phyloP scores from a whole-genome alignment of 1,139 yeast genomes.

The Hyphopichia fennica region DNA sequence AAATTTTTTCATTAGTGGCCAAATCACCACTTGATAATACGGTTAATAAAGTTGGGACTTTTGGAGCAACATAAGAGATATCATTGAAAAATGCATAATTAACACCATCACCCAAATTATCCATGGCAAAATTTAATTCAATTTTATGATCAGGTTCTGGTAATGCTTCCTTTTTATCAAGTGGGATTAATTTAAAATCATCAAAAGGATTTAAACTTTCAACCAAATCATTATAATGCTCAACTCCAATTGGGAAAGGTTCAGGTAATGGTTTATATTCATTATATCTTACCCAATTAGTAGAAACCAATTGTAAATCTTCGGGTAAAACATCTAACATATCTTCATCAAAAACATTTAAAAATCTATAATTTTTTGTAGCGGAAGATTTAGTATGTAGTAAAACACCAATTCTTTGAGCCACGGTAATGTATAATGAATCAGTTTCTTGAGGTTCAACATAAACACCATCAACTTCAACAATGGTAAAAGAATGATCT shows the following conservation, averaged over 20 bases:
- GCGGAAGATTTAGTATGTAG: constrained; percentile 65
- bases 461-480: constrained; percentile 80
- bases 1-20: constrained; percentile 44
- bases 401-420: constrained; percentile 77
- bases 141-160: constrained; percentile 70
- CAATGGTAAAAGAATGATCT: constrained; percentile 77
- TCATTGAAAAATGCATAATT: constrained; percentile 92
- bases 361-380: constrained; percentile 68
- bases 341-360: constrained; percentile 71
- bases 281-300: constrained; percentile 69
- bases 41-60: constrained; percentile 77
- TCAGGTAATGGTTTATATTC: constrained; percentile 43
- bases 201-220: constrained; percentile 54
- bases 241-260: constrained; percentile 12
- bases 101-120: constrained; percentile 75
- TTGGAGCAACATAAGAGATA: constrained; percentile 72
- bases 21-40: constrained; percentile 64
- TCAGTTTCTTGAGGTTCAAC: constrained; percentile 65
- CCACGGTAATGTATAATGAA: constrained; percentile 65
- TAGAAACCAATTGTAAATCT: constrained; percentile 64
- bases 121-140: constrained; percentile 70
- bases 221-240: constrained; percentile 32
- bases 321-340: constrained; percentile 76
- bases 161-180: constrained; percentile 46
- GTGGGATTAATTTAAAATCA: constrained; percentile 66